Evolutionary conservation across 192 early-diverging fungal genomes (phyloP).

Genomic region (Podila minutissima): DNA sequence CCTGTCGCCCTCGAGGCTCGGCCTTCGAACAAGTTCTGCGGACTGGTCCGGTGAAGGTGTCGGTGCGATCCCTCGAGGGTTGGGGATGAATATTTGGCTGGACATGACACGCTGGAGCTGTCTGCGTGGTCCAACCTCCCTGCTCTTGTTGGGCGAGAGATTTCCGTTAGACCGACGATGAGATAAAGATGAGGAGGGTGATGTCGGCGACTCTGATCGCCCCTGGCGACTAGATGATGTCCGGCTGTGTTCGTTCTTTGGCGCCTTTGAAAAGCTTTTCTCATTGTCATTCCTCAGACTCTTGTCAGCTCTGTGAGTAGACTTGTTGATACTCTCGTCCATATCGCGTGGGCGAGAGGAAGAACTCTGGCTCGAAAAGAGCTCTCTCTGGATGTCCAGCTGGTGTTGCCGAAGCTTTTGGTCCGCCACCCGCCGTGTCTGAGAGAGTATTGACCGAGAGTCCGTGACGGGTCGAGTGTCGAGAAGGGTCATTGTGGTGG

Average conservation of each 20-base stretch:
- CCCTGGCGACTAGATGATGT: constrained; percentile 1
- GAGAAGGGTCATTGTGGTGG: constrained; percentile 29
- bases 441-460: constrained; percentile 31
- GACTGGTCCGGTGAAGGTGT: constrained; percentile 38
- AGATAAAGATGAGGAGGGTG: not conserved
- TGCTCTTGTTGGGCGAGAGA: not conserved
- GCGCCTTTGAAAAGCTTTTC: not conserved
- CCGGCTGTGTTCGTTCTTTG: not conserved
- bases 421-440: constrained; percentile 26
- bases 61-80: constrained; percentile 35
- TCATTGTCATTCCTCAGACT: not conserved
- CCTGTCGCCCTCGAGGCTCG: not conserved
- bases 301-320: not conserved
- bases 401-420: constrained; percentile 21
- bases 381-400: constrained; percentile 29
- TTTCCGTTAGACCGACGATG: not conserved
- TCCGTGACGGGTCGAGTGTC: constrained; percentile 29
- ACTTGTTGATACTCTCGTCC: not conserved
- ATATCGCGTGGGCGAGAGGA: too few species aligned
- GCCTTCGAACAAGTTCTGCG: constrained; percentile 10
- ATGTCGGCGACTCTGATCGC: not conserved
- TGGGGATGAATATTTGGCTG: constrained; percentile 26
- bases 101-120: constrained; percentile 19
- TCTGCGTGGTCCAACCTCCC: not conserved
- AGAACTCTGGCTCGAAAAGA: not conserved